phyloP scores from a whole-genome alignment of 495 filamentous ascomycete species.

The Xylaria palmicola region DNA sequence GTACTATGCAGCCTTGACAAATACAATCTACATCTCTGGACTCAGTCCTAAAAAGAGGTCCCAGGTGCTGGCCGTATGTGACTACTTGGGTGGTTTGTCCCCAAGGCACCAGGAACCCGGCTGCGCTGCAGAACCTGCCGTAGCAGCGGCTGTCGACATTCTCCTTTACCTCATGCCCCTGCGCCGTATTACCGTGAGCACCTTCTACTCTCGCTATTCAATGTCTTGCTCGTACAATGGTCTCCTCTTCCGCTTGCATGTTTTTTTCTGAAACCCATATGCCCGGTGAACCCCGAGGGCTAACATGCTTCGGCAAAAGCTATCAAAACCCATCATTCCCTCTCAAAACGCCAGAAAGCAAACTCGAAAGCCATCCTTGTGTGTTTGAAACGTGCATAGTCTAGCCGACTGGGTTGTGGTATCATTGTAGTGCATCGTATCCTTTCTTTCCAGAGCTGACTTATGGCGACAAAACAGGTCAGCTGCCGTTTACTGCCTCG shows the following conservation, averaged over 20 bases:
- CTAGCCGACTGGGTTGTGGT: slow-evolving; percentile 16
- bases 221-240: slow-evolving; percentile 5
- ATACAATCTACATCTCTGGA: not conserved
- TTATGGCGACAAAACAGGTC: slow-evolving; percentile 19
- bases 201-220: not conserved
- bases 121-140: no score
- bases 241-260: not conserved
- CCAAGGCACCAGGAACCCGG: not conserved
- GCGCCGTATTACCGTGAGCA: slow-evolving; percentile 12
- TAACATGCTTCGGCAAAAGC: slow-evolving; percentile 6
- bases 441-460: slow-evolving; percentile 20
- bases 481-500: slow-evolving; percentile 42
- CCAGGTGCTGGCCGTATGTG: no score
- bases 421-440: slow-evolving; percentile 24
- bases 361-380: slow-evolving; percentile 19
- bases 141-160: slow-evolving; percentile 1
- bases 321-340: slow-evolving; percentile 21
- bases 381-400: slow-evolving; percentile 9
- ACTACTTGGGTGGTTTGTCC: not conserved
- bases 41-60: not conserved
- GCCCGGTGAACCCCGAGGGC: not conserved
- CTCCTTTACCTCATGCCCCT: slow-evolving; percentile 1
- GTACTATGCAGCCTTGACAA: slow-evolving; percentile 3
- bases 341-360: slow-evolving; percentile 33
- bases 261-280: slow-evolving; percentile 10